Evolutionary conservation across 2,329 filamentous ascomycete genomes (phyloP).

Genomic region (Penicillium occitanis): DNA sequence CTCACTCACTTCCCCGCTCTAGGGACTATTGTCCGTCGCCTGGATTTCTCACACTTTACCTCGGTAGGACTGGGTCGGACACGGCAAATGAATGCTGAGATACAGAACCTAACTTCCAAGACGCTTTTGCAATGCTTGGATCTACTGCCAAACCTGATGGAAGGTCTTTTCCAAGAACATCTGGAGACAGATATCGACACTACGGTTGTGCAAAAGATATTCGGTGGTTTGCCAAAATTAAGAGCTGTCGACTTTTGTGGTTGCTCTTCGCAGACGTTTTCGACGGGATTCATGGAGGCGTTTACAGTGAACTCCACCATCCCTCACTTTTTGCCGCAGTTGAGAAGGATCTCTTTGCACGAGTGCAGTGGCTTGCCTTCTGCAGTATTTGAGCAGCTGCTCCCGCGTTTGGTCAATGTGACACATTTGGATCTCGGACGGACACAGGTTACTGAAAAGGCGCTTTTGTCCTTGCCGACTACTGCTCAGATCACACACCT

Average conservation of each 20-base stretch:
- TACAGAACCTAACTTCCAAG: slow-evolving; percentile 71
- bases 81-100: slow-evolving; percentile 70
- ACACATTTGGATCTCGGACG: slow-evolving; percentile 80
- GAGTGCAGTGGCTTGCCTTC: slow-evolving; percentile 72
- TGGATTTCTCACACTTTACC: slow-evolving; percentile 86
- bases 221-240: slow-evolving; percentile 64
- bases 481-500: slow-evolving; percentile 73
- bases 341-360: slow-evolving; percentile 72
- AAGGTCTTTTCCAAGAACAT: slow-evolving; percentile 79
- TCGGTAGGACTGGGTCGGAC: slow-evolving; percentile 74
- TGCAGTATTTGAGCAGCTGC: slow-evolving; percentile 64
- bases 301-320: slow-evolving; percentile 49
- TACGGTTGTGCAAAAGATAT: slow-evolving; percentile 68
- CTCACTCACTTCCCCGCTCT: slow-evolving; percentile 65
- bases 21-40: slow-evolving; percentile 71
- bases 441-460: slow-evolving; percentile 71
- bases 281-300: slow-evolving; percentile 61
- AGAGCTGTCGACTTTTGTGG: slow-evolving; percentile 74
- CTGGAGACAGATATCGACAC: slow-evolving; percentile 71
- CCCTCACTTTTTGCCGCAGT: slow-evolving; percentile 55
- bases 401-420: slow-evolving; percentile 67
- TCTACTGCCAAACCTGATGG: slow-evolving; percentile 70
- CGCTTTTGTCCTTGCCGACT: slow-evolving; percentile 68
- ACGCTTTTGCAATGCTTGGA: slow-evolving; percentile 71
- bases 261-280: slow-evolving; percentile 68